Conservation (phyloP, 257 asterid genomes). For the Petunia axillaris region DNA sequence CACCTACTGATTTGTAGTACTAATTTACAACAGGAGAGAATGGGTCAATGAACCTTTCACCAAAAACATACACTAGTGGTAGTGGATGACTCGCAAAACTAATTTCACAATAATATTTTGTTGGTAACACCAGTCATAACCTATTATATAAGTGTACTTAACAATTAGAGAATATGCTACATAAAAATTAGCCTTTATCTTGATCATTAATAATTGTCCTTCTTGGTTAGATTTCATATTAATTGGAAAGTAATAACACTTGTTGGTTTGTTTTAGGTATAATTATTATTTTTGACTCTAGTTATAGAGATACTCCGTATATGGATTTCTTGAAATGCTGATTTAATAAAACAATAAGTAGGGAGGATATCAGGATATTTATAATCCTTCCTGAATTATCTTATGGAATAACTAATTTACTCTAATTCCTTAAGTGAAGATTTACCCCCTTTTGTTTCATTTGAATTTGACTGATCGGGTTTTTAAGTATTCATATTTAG, state of each 20-base stretch:
- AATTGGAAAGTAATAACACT: not conserved
- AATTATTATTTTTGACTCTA: not conserved
- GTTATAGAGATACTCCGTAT: not conserved
- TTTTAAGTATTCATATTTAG: too few species aligned
- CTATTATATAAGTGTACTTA: not conserved
- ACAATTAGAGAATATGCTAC: not conserved
- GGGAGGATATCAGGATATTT: not conserved
- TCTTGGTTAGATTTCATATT: not conserved
- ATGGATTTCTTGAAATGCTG: not conserved
- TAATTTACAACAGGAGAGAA: not conserved
- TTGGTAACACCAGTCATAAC: not conserved
- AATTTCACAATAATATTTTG: not conserved
- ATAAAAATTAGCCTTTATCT: not conserved
- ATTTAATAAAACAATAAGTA: not conserved
- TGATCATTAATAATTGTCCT: not conserved
- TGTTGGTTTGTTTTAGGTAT: not conserved
- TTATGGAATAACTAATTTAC: not conserved
- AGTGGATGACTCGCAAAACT: not conserved
- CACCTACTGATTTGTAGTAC: slow-evolving; percentile 30
- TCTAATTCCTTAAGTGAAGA: not conserved
- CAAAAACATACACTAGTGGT: not conserved
- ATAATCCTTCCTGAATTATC: not conserved
- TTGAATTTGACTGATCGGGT: not conserved
- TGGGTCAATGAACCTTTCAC: not conserved
- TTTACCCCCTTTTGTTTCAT: not conserved